Conservation (phyloP, 2,329 filamentous ascomycete species). For the Scortechinia acanthostroma region DNA sequence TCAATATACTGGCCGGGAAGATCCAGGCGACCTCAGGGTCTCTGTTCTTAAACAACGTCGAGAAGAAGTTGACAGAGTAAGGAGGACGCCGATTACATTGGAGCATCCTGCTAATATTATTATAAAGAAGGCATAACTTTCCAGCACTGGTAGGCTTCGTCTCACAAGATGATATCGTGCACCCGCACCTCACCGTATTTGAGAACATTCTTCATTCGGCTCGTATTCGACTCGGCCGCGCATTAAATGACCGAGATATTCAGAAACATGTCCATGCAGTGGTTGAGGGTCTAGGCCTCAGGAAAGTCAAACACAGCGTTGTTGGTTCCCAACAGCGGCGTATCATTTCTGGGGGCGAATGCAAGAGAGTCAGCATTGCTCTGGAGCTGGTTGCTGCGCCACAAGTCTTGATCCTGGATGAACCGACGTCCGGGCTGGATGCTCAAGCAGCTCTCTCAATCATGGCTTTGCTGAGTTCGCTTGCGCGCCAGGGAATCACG, state of each 20-base stretch:
- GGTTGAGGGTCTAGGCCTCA: constrained; percentile 42
- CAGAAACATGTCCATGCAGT: constrained; percentile 43
- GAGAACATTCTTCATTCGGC: too few species aligned
- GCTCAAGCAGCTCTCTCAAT: constrained; percentile 46
- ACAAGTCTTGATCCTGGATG: constrained; percentile 44
- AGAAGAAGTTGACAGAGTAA: too few species aligned
- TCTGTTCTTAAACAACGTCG: too few species aligned
- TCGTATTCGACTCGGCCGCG: constrained; percentile 39
- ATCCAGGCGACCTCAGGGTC: too few species aligned
- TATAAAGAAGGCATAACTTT: too few species aligned
- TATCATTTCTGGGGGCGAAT: constrained; percentile 46
- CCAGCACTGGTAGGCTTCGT: too few species aligned
- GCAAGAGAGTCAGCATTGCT: constrained; percentile 50
- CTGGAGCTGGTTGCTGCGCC: constrained; percentile 49
- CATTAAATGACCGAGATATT: constrained; percentile 39
- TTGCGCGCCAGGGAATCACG: constrained; percentile 45
- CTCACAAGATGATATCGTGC: too few species aligned
- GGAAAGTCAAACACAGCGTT: constrained; percentile 38
- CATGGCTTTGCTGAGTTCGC: constrained; percentile 42
- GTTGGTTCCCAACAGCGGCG: constrained; percentile 42
- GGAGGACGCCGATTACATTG: too few species aligned
- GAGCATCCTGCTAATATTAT: too few species aligned
- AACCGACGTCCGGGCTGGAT: constrained; percentile 44
- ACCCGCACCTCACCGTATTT: too few species aligned
- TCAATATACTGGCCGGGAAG: too few species aligned